Base-by-base conservation (phyloP, 1,284 basidiomycete genomes). In the Fomes fomentarius region DNA sequence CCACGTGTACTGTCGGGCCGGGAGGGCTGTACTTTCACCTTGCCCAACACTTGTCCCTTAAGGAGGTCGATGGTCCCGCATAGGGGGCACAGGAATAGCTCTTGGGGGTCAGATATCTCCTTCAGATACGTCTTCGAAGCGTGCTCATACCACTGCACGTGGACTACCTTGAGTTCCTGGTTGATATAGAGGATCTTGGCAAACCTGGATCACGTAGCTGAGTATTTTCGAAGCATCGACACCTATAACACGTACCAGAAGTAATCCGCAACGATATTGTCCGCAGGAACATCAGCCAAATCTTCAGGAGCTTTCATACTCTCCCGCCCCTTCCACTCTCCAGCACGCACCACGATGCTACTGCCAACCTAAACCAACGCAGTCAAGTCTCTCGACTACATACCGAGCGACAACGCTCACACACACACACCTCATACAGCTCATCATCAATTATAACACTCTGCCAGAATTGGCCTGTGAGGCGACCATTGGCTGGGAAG, bases 121-220 rank as follows among this genome's bases (percentile, higher is more conserved):
- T 76, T 71, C 24, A 89, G 64, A 25, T 81, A 67, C 0, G 83
- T 85, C 54, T 81, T 76, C 0, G 80, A 79, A 0, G 81, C 79
- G 62, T 90, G 88, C 45, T 87, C 78, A 28, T 86, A 80, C 87
- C 87, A 92, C 37, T 83, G 85, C 4, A 88, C 68, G 67, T 91
- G 89, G 0, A 78, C 76, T 1, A 58, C 67, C 50, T 76, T 58
- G 24, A 47, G 65, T 1, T 70, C 50, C 30, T 78, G 72, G 21
- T 79, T 67, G 46, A 89, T 78, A 48, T 74, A 79, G 0, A 85
- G 63, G 24, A 91, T 83, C 59, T 74, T 75, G 0, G 75, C 87
- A 67, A 91, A 88, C 87, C 89, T 91, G 49, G 24, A 40, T 14
- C 43, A 17, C 31, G 12, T 52, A 39, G 56, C 37, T n/a, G 1